Base-by-base conservation (phyloP, 1,284 basidiomycete genomes). In the Pseudozyma sp. region DNA sequence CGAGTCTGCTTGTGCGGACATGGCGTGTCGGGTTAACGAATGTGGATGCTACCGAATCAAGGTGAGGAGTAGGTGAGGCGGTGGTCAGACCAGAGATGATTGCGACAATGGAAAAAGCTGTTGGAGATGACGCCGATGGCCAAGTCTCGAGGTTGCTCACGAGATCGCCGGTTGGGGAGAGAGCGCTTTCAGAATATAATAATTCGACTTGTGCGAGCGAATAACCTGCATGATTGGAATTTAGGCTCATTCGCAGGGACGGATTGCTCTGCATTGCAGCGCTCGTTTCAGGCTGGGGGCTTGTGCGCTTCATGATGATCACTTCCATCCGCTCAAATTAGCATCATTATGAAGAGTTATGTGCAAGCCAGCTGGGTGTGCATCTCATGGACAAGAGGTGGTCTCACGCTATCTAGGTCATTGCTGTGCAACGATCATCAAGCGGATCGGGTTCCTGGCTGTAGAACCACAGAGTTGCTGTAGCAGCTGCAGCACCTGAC, bases 1-100 rank as follows among this genome's bases (percentile, higher is more conserved):
- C 7, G 54, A 64, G 31, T 31, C 14, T 13, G 50, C 19, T 24
- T 42, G 52, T 51, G 61, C 40, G 51, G 70, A 68, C 70, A 68
- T 68, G 19, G 6, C 42, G 30, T 29, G 11, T n/a, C 14, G 10
- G 19, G 5, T 16, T 37, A 60, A 39, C 4, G 19, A 39, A 30
- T 40, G 39, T 17, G 31, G 45, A 43, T 44, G 52, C 8, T 29
- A 43, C 17, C 19, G 35, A 37, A 37, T 37, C 24, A 42, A 24
- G 14, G 39, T 9, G 35, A 10, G n/a, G 34, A 43, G n/a, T 14
- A 16, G 39, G 40, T 5, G 46, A 53, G 11, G 40, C 16, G 37
- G 24, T 16, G 24, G 24, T 24, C 24, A 24, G 24, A 24, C 24
- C 24, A 24, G 24, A 24, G 24, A 24, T 37, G 35, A 37, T 37